Conservation (phyloP, 805 yeast species). For the Suhomyces faveliae region DNA sequence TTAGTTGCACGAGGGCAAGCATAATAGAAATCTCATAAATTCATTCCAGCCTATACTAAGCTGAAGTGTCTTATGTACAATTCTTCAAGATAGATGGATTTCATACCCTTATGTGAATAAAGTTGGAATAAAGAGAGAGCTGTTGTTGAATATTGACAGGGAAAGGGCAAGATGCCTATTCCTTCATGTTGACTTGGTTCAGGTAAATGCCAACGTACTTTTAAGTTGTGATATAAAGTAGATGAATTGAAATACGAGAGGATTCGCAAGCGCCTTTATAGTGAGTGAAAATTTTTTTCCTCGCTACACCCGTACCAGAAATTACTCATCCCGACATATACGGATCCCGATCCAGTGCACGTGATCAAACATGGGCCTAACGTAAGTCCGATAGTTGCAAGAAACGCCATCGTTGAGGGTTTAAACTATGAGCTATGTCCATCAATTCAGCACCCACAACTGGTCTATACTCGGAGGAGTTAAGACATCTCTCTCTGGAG, state of each 20-base stretch:
- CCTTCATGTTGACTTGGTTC: constrained; percentile 5
- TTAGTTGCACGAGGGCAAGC: constrained; percentile 3
- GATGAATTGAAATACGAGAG: neutral
- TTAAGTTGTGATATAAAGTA: neutral
- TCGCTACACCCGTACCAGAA: neutral
- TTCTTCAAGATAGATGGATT: constrained; percentile 9
- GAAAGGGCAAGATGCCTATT: neutral
- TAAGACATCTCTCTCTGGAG: constrained; percentile 18
- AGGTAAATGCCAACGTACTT: constrained; percentile 4
- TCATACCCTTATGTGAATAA: constrained; percentile 2
- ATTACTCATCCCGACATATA: neutral
- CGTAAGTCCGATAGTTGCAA: neutral
- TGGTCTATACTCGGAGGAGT: constrained; percentile 7
- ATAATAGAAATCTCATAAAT: constrained; percentile 7
- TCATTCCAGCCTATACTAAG: constrained; percentile 3
- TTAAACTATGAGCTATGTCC: neutral
- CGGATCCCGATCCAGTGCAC: neutral
- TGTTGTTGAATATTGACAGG: neutral
- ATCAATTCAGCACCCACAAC: neutral
- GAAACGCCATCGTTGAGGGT: neutral
- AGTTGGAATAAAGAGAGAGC: neutral
- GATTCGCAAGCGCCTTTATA: neutral
- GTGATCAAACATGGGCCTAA: neutral
- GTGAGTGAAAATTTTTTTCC: neutral
- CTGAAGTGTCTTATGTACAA: constrained; percentile 2